Evolutionary conservation across 768 basidiomycete genomes (phyloP).

Genomic region (Sporobolomyces roseus): DNA sequence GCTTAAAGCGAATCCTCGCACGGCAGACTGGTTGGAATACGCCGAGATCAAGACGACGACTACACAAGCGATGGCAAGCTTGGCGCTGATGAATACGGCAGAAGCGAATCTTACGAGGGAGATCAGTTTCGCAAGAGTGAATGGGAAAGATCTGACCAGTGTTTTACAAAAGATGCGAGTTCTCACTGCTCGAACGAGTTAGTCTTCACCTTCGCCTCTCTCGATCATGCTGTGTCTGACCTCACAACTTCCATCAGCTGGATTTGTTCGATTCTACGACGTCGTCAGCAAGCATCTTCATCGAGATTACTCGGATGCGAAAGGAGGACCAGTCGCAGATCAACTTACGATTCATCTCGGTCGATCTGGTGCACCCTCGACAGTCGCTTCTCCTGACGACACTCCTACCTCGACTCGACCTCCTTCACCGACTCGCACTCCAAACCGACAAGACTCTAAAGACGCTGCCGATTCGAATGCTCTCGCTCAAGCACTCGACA

Average conservation of each 20-base stretch:
- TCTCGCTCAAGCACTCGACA: slow-evolving; percentile 19
- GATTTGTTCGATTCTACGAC: slow-evolving; percentile 39
- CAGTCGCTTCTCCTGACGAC: slow-evolving; percentile 8
- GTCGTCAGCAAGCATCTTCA: slow-evolving; percentile 41
- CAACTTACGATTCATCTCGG: slow-evolving; percentile 34
- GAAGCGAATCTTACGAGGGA: slow-evolving; percentile 38
- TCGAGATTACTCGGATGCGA: slow-evolving; percentile 33
- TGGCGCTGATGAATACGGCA: slow-evolving; percentile 23
- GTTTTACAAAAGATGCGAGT: slow-evolving; percentile 30
- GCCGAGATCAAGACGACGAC: slow-evolving; percentile 19
- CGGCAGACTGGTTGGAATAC: slow-evolving; percentile 37
- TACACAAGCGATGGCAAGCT: slow-evolving; percentile 13
- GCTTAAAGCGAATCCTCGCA: slow-evolving; percentile 33
- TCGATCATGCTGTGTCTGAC: too few relatives aligned
- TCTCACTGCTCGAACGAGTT: slow-evolving; percentile 25
- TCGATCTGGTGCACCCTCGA: slow-evolving; percentile 22
- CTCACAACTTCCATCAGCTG: slow-evolving; percentile 13
- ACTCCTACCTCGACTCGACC: slow-evolving; percentile 19
- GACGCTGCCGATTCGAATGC: background rate
- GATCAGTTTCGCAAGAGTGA: slow-evolving; percentile 30
- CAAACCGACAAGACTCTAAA: background rate
- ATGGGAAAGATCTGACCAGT: slow-evolving; percentile 31
- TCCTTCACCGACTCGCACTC: slow-evolving; percentile 16
- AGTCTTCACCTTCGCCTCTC: background rate
- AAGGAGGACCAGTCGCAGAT: slow-evolving; percentile 33